Percentiles rank a stretch among this genome's conserved stretches.
Evolutionary conservation across 1,284 basidiomycete genomes (phyloP).

Genomic region (Thecaphora thlaspeos): DNA sequence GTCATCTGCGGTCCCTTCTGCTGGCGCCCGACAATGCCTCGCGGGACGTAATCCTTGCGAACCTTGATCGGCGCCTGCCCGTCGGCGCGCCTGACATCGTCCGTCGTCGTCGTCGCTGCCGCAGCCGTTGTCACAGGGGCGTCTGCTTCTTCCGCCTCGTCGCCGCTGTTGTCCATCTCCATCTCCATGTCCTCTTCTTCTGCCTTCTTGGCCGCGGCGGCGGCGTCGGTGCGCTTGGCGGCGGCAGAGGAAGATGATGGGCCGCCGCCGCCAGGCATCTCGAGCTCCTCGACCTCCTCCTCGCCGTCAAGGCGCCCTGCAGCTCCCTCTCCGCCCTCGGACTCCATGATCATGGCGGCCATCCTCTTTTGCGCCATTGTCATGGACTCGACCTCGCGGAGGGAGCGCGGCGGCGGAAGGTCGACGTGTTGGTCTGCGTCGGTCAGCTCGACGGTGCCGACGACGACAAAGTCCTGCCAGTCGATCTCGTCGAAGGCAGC

Average conservation of each 20-base stretch:
- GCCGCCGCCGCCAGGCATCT: constrained; percentile 14
- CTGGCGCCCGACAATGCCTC: constrained; percentile 33
- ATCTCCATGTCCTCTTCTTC: constrained; percentile 64
- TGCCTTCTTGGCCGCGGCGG: background rate
- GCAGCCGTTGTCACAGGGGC: constrained; percentile 59
- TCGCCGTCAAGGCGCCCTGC: constrained; percentile 64
- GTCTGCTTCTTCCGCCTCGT: constrained; percentile 63
- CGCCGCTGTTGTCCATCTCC: constrained; percentile 15
- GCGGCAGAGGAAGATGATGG: background rate
- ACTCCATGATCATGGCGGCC: constrained; percentile 96
- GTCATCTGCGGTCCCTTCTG: constrained; percentile 60
- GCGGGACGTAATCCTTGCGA: constrained; percentile 88
- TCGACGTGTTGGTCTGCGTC: constrained; percentile 77
- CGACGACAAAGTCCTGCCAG: constrained; percentile 99
- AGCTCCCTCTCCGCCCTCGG: constrained; percentile 69
- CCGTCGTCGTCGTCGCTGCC: background rate
- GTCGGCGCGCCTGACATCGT: constrained; percentile 16
- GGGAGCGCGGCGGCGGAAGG: constrained; percentile 88
- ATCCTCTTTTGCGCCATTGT: constrained; percentile 94
- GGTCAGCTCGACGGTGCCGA: constrained; percentile 98
- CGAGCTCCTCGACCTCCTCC: constrained; percentile 66
- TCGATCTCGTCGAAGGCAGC: constrained; percentile 80
- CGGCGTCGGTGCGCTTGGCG: background rate
- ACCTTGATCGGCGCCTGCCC: constrained; percentile 62
- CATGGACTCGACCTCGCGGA: constrained; percentile 93